Evolutionary conservation across 2,329 filamentous ascomycete species (phyloP).

Genomic region (Parastagonospora avenae): DNA sequence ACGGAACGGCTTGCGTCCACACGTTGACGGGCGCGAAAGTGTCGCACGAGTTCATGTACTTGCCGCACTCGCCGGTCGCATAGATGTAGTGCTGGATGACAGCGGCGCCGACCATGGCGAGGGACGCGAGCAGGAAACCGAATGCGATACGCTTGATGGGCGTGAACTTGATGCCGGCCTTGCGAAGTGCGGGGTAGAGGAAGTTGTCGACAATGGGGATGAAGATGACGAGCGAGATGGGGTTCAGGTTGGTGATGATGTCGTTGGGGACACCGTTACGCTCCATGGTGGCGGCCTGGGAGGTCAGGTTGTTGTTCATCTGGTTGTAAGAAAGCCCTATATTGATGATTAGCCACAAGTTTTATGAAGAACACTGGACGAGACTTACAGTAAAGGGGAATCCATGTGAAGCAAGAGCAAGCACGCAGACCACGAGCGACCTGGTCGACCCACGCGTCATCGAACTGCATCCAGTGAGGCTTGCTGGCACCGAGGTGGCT

Average conservation of each 20-base stretch:
- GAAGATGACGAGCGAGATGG: conserved; percentile 59
- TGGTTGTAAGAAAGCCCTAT: conserved; percentile 57
- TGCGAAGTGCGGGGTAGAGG: conserved; percentile 58
- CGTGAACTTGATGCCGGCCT: conserved; percentile 55
- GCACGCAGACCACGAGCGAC: conserved; percentile 47
- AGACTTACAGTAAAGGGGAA: conserved; percentile 45
- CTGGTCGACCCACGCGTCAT: conserved; percentile 78
- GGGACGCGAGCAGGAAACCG: conserved; percentile 56
- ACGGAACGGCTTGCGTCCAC: conserved; percentile 57
- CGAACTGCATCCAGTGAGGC: conserved; percentile 78
- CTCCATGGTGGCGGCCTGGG: conserved; percentile 60
- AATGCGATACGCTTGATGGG: conserved; percentile 60
- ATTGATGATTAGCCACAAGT: not conserved
- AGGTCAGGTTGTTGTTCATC: conserved; percentile 61
- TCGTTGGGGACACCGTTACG: conserved; percentile 62
- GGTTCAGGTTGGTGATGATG: conserved; percentile 61
- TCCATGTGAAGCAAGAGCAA: conserved; percentile 60
- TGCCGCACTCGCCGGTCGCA: conserved; percentile 64
- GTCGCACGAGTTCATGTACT: conserved; percentile 60
- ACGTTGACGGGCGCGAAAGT: conserved; percentile 67
- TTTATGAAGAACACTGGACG: not conserved
- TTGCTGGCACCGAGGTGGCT: conserved; percentile 63
- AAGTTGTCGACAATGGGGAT: conserved; percentile 60
- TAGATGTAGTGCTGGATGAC: conserved; percentile 67
- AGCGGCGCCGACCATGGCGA: conserved; percentile 57